A percentile compares a stretch with the other conserved stretches of the same genome.
These are phyloP conservation scores for Aurinia saxatilis DNA, from an alignment of 345 rosid genomes.

Conservation along the genomic window DNA sequence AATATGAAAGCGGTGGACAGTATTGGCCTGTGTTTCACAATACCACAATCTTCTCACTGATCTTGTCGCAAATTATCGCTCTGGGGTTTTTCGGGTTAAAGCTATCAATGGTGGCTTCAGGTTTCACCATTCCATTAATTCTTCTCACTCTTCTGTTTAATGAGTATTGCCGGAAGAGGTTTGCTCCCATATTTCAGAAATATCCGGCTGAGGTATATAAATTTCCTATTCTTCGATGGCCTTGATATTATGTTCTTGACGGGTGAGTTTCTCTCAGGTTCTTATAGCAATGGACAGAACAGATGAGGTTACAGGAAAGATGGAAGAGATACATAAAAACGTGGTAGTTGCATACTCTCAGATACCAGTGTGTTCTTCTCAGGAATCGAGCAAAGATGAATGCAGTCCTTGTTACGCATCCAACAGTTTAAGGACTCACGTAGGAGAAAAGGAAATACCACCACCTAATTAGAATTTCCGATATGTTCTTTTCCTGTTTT, in stretches of 20 bases:
- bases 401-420: too few species aligned
- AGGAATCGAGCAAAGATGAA: constrained; percentile 18
- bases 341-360: constrained; percentile 68
- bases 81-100: constrained; percentile 81
- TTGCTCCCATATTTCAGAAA: constrained; percentile 55
- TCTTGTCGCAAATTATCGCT: constrained; percentile 76
- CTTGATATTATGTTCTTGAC: constrained; percentile 16
- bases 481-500: too few species aligned
- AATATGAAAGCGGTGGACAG: constrained; percentile 76
- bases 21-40: constrained; percentile 87
- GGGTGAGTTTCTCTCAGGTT: constrained; percentile 34
- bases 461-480: constrained; percentile 11
- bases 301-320: constrained; percentile 54
- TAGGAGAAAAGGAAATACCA: too few species aligned
- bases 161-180: constrained; percentile 75
- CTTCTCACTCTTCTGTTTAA: constrained; percentile 66
- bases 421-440: too few species aligned
- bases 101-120: constrained; percentile 55
- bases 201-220: constrained; percentile 55
- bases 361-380: constrained; percentile 34
- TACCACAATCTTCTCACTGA: constrained; percentile 74
- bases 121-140: constrained; percentile 70
- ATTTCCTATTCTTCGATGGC: neutral
- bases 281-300: constrained; percentile 77
- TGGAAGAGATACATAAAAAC: constrained; percentile 41